Conservation (phyloP, 2,329 filamentous ascomycete genomes). For the Alternaria panax region DNA sequence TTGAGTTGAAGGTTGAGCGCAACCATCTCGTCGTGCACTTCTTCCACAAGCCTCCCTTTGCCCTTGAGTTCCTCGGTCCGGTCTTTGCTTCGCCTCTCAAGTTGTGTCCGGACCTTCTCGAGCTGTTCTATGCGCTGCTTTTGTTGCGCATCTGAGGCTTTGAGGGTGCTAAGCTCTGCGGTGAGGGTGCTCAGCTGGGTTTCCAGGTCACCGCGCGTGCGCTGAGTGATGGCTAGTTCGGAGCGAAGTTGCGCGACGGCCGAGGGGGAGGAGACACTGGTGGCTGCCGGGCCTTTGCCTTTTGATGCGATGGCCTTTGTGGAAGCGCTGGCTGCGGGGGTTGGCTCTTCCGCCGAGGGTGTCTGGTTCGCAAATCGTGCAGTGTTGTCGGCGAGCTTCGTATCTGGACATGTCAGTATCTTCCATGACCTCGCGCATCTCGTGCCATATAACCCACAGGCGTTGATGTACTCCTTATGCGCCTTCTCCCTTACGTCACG, state of each 20-base stretch:
- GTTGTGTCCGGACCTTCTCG: conserved; percentile 65
- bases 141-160: conserved; percentile 66
- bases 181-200: conserved; percentile 68
- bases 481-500: conserved; percentile 73
- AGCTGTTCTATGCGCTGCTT: conserved; percentile 67
- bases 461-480: conserved; percentile 74
- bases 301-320: conserved; percentile 34
- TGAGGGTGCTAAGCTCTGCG: conserved; percentile 70
- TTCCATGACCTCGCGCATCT: background rate
- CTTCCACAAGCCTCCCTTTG: conserved; percentile 83
- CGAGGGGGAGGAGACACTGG: conserved; percentile 23
- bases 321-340: conserved; percentile 26
- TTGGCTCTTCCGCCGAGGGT: conserved; percentile 27
- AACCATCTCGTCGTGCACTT: conserved; percentile 92
- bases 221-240: conserved; percentile 79
- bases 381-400: conserved; percentile 56
- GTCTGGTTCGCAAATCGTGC: conserved; percentile 41
- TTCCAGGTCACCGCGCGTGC: conserved; percentile 73
- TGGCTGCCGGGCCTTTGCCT: conserved; percentile 28
- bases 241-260: conserved; percentile 52
- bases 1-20: conserved; percentile 87
- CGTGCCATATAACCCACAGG: conserved; percentile 66
- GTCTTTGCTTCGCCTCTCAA: conserved; percentile 75
- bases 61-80: conserved; percentile 83
- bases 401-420: conserved; percentile 45